Conservation (phyloP, 345 rosid genomes). For the Populus pruinosa region DNA sequence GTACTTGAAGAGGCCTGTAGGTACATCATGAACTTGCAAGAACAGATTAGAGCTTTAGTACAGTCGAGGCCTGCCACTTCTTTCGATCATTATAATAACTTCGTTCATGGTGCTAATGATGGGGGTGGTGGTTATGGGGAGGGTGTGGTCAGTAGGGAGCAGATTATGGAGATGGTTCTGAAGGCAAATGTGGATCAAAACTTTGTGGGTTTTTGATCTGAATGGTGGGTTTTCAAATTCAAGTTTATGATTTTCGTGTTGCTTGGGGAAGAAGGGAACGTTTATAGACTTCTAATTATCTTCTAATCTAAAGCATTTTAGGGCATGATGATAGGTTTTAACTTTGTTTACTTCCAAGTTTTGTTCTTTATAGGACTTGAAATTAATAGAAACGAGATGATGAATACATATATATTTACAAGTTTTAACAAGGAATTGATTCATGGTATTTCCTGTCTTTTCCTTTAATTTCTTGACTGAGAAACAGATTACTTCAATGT, state of each 20-base stretch:
- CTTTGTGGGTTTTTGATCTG: not conserved
- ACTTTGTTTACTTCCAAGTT: no score
- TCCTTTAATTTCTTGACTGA: no score
- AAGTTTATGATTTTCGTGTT: no score
- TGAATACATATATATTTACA: no score
- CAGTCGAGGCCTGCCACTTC: slow-evolving; percentile 49
- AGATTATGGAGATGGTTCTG: slow-evolving; percentile 40
- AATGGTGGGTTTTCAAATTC: not conserved
- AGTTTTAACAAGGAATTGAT: no score
- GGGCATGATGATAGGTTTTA: no score
- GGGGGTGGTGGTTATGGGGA: not conserved
- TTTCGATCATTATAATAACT: not conserved
- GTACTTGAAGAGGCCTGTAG: slow-evolving; percentile 54
- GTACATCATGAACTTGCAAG: slow-evolving; percentile 55
- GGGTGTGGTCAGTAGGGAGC: slow-evolving; percentile 40
- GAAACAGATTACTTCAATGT: no score
- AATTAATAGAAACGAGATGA: no score
- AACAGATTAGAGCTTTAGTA: slow-evolving; percentile 44
- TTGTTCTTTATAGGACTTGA: no score
- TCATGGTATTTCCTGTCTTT: no score
- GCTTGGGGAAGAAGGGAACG: not conserved
- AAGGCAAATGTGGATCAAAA: slow-evolving; percentile 7
- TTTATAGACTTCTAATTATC: no score
- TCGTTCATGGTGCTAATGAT: not conserved
- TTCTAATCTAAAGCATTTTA: no score